These are phyloP conservation scores for Trifolium pratense DNA, from an alignment of 306 rosid genomes.

Conservation along the genomic window DNA sequence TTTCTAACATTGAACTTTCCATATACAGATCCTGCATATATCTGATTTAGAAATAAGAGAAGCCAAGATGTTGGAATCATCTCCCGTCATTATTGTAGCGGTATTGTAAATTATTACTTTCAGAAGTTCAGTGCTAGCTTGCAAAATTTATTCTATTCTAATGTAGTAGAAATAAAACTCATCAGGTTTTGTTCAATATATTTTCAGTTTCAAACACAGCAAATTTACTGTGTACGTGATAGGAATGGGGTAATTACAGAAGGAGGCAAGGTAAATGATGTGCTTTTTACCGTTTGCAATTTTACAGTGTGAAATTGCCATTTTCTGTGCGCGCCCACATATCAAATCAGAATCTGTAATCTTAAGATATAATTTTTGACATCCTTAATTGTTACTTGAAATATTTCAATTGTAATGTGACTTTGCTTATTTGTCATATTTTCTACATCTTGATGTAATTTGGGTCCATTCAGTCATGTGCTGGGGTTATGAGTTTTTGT, in stretches of 20 bases:
- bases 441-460: slow-evolving; percentile 15
- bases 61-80: slow-evolving; percentile 79
- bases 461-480: neutral
- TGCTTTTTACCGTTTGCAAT: slow-evolving; percentile 2
- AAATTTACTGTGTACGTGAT: slow-evolving; percentile 83
- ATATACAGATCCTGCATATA: slow-evolving; percentile 80
- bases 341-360: slow-evolving; percentile 4
- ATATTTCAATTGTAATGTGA: neutral
- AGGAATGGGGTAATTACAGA: slow-evolving; percentile 74
- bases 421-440: too few relatives aligned
- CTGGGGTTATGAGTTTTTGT: slow-evolving; percentile 3
- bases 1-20: slow-evolving; percentile 35
- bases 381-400: slow-evolving; percentile 14
- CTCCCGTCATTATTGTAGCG: slow-evolving; percentile 72
- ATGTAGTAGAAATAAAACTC: slow-evolving; percentile 28
- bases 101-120: slow-evolving; percentile 49
- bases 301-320: slow-evolving; percentile 31
- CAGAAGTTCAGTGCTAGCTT: slow-evolving; percentile 17
- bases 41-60: slow-evolving; percentile 81
- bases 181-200: slow-evolving; percentile 28
- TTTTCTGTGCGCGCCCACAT: neutral
- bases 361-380: neutral
- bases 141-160: neutral
- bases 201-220: slow-evolving; percentile 89
- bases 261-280: slow-evolving; percentile 80